Base-by-base conservation (phyloP, 179 eudicot species). In the Spinacia oleracea region DNA sequence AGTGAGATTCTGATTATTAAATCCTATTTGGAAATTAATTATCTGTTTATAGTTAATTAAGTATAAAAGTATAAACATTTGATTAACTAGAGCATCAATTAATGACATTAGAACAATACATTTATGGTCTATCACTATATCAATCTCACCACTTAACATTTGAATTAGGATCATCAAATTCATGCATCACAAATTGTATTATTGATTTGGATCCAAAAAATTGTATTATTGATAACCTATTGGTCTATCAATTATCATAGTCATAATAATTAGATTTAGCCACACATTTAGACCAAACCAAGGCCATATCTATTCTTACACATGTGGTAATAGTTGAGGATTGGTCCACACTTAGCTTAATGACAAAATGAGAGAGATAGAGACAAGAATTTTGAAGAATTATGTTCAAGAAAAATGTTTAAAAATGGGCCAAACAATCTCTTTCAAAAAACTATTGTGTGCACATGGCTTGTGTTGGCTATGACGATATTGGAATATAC, bases 271-370 rank as follows among this genome's bases (percentile, higher is more conserved):
- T 62, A 10, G 66, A 62, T 62, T 29, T 62, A 62, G 18, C 38
- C 35, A 6, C 66, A 62, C 66, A 62, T 62, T 62, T 9, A 62
- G 66, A 62, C 66, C 66, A 62, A 62, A 15, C 35, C 23, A 55
- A 18, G 59, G 25, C 25, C 59, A 21, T 6, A 62, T 62, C 66
- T 29, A 62, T 62, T 62, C 15, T 25, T 62, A 35, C 38, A 62
- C 66, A 62, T 62, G 35, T 11, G 34, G 6, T 27, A 62, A 62
- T 62, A 62, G 66, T 62, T 27, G 0, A 62, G 34, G 35, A 14
- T 5, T 62, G 66, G 66, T 62, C 66, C 34, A 60, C 66, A 60
- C 20, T 60, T 60, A 27, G 66, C 66, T 60, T 60, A 12, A 60
- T 60, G 66, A 60, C 66, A 60, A 60, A 53, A 23, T 9, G 0